Evolutionary conservation across 2,329 filamentous ascomycete species (phyloP).

Genomic region (Lasiodiplodia sp.): DNA sequence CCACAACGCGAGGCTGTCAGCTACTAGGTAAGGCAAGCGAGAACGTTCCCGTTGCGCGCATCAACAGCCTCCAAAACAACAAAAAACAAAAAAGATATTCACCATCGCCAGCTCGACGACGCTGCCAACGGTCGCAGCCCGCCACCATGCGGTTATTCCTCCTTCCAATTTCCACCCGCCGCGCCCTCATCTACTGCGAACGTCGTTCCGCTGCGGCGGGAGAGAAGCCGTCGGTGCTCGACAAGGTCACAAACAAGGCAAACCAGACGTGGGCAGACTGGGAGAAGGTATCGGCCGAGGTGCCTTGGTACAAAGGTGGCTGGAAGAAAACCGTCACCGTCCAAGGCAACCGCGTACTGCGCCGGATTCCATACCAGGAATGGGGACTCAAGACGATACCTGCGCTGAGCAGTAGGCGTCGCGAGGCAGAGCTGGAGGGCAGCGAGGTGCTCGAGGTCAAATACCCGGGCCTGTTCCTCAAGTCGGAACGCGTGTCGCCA

Average conservation of each 20-base stretch:
- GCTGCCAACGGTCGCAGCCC: constrained; percentile 1
- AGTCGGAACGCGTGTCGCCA: constrained; percentile 66
- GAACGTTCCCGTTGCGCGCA: constrained; percentile 5
- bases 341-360: constrained; percentile 85
- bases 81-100: too few species aligned
- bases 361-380: constrained; percentile 93
- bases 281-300: constrained; percentile 71
- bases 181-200: constrained; percentile 92
- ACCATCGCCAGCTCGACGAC: too few species aligned
- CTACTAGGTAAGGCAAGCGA: constrained; percentile 16
- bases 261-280: constrained; percentile 82
- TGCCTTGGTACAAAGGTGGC: constrained; percentile 57
- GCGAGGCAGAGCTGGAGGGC: constrained; percentile 68
- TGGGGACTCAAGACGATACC: constrained; percentile 97
- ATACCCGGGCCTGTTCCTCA: constrained; percentile 76
- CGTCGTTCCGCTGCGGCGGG: constrained; percentile 61
- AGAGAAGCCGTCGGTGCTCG: constrained; percentile 66
- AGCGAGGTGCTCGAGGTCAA: constrained; percentile 74
- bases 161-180: constrained; percentile 88
- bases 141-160: constrained; percentile 86
- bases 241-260: constrained; percentile 75
- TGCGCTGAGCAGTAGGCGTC: constrained; percentile 72
- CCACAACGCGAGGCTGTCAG: constrained; percentile 26
- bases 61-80: too few species aligned
- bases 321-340: constrained; percentile 89